Base-by-base conservation (phyloP, 176 grass and related monocot species). In the Zea luxurians region DNA sequence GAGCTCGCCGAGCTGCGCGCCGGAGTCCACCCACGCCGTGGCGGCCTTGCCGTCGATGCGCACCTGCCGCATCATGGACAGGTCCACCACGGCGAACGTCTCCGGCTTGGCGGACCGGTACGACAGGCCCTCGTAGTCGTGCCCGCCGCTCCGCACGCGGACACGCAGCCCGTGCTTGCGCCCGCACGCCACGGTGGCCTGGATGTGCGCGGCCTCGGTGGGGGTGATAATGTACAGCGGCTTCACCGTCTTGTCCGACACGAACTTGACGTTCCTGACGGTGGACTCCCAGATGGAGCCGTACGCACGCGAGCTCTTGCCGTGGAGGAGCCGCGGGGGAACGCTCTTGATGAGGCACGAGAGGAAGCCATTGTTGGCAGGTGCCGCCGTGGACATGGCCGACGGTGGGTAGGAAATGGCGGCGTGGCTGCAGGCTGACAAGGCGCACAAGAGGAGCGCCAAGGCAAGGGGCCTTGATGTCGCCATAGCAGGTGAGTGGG, bases 91-190 rank as follows among this genome's bases (percentile, higher is more conserved):
- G 36, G 61, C 71, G 44, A 96, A 92, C 48, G 5, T 38, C 68
- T 71, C 68, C 3, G 37, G 7, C 48, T 53, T 44, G 16, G 46
- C 67, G 4, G 90, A 88, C 10, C 90, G 78, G 83, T 90, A 97
- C 15, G 90, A 97, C 27, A 93, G 87, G 47, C 93, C 93, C 71
- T 96, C 87, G 75, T 92, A 96, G 79, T 96, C 89, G 74, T 96
- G 88, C 48, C 89, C 89, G 42, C 89, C 85, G 37, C 89, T 91
- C 17, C 89, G 59, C 52, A 85, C 78, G 66, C 85, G 85, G 58
- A 91, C 42, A 0, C 41, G 60, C 35, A 88, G 55, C 10, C 78
- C 68, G 2, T 87, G n/a, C 3, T 60, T 37, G 16, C 81, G 81
- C 18, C 93, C 77, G 70, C 90, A 90, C 45, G 2, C 2, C 34